Base-by-base conservation (phyloP, 305 asterid species). In the Striga hermonthica region DNA sequence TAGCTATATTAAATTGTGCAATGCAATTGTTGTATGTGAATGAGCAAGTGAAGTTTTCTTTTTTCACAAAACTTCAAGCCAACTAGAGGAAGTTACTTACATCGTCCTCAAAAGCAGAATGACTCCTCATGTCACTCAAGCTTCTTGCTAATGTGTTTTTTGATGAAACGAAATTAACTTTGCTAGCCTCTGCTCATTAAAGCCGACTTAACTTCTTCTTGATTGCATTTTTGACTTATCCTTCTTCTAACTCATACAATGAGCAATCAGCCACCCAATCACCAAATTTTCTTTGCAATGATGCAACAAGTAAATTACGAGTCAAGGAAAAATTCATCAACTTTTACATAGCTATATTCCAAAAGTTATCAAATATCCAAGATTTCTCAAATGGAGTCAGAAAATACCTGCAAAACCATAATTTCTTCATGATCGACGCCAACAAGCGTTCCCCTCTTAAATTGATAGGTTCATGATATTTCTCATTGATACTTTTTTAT, bases 171-270 rank as follows among this genome's bases (percentile, higher is more conserved):
- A 89, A 64, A 92, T 92, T 61, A 92, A 74, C 72, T 92, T 92
- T 34, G 98, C 87, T 55, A 92, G 91, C 80, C 97, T 81, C 98
- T 84, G 80, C 96, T 89, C 97, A 91, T 82, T 41, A 91, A 64
- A 76, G 98, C 95, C 67, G 89, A 92, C 85, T 91, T 89, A 61
- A 93, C 98, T 70, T 91, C 98, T 80, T 91, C 98, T 83, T 65
- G 97, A 89, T 68, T 86, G 95, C 98, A 91, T 85, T 84, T 90
- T 91, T n/a, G 63, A 79, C 83, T 81, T 91, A 97, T 34, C 98
- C 98, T 91, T 82, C 89, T 79, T 91, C 95, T 80, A 91, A 83
- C 98, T 91, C n/a, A 73, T 69, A 62, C 41, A 65, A 60, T 57
- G 72, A 41, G 74, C 47, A 64, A n/a, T 64, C 28, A 71, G 54